Conservation (phyloP, 1,284 basidiomycete species). For the Sanghuangporus baumii region DNA sequence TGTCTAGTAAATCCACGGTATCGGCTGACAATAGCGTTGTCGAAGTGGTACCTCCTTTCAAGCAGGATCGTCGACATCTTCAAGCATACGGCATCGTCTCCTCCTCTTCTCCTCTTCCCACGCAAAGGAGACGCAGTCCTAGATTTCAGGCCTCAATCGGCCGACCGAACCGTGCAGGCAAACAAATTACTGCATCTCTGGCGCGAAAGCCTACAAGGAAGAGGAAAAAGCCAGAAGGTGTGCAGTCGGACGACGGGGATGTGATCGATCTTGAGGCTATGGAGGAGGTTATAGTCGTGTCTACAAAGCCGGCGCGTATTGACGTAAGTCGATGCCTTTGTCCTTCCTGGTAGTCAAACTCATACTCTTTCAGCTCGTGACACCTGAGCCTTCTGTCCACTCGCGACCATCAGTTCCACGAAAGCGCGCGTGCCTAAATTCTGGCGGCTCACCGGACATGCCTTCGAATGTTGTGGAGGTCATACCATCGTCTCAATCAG, state of each 20-base stretch:
- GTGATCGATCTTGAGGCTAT: neutral
- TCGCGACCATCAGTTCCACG: neutral
- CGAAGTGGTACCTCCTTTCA: neutral
- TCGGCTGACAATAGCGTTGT: neutral
- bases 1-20: neutral
- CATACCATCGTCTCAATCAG: constrained; percentile 64
- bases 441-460: neutral
- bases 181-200: neutral
- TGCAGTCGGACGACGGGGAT: constrained; percentile 4
- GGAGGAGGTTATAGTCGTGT: constrained; percentile 7
- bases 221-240: constrained; percentile 1
- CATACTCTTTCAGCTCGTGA: neutral
- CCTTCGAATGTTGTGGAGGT: constrained; percentile 2
- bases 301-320: neutral
- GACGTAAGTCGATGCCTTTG: neutral
- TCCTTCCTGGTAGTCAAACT: neutral
- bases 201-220: neutral
- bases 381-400: neutral
- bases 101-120: neutral
- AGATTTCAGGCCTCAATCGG: neutral
- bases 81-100: neutral
- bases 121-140: neutral
- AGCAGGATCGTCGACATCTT: constrained; percentile 2
- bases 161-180: neutral
- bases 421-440: neutral